These are phyloP conservation scores for Podila epigama DNA, from an alignment of 192 early-diverging fungal species.

Conservation along the genomic window DNA sequence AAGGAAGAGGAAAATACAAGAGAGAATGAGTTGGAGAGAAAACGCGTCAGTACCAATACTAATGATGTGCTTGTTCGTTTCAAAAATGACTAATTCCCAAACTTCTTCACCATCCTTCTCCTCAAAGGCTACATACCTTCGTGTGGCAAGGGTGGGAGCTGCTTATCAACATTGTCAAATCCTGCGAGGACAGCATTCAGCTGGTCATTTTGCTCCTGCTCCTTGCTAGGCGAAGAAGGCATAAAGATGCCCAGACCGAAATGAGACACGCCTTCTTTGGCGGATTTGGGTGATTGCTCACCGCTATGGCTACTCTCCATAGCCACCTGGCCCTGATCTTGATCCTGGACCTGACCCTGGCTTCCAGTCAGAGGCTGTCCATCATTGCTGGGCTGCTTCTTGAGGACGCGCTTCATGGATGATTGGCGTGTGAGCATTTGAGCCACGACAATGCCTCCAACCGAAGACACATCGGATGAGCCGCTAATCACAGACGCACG, in stretches of 20 bases:
- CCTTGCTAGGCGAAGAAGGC: conserved; percentile 4
- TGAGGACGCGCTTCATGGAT: conserved; percentile 36
- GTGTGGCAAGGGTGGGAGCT: conserved; percentile 17
- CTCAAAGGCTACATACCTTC: conserved; percentile 14
- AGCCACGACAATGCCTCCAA: conserved; percentile 28
- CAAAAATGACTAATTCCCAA: too few relatives aligned
- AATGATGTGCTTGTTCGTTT: too few relatives aligned
- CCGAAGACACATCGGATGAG: conserved; percentile 34
- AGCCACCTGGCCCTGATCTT: not conserved
- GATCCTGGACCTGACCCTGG: not conserved
- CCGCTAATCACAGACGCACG: conserved; percentile 30
- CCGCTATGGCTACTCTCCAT: not conserved
- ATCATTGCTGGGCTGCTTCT: conserved; percentile 1
- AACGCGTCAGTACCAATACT: not conserved
- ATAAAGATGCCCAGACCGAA: conserved; percentile 35
- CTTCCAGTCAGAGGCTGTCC: too few relatives aligned
- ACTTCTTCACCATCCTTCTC: too few relatives aligned
- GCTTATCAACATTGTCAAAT: conserved; percentile 4
- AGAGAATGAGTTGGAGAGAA: not conserved
- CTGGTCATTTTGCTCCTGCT: conserved; percentile 1
- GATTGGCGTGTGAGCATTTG: conserved; percentile 43
- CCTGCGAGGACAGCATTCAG: conserved; percentile 2
- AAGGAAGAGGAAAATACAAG: not conserved
- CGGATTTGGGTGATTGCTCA: not conserved
- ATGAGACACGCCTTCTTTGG: conserved; percentile 3